A percentile compares a stretch with the other conserved stretches of the same genome.
These are phyloP conservation scores for Tetracentron sinense DNA, from an alignment of 164 flowering plant species.

Conservation along the genomic window DNA sequence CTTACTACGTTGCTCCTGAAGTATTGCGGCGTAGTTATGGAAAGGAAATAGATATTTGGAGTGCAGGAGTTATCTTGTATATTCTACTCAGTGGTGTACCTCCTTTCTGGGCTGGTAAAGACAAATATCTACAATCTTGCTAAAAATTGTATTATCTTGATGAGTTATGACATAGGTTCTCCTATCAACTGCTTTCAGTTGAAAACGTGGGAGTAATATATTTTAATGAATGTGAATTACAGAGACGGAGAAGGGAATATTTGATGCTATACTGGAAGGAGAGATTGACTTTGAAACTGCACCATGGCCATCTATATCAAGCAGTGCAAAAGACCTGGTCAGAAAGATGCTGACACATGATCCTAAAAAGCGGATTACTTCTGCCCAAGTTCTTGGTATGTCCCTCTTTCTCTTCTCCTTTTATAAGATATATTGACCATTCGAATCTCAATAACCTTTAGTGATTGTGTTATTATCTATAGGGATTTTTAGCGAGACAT, in stretches of 20 bases:
- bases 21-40: conserved; percentile 79
- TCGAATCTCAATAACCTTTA: not conserved
- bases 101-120: conserved; percentile 81
- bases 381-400: conserved; percentile 84
- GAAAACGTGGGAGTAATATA: not conserved
- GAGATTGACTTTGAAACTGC: conserved; percentile 60
- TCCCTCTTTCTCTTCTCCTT: not conserved
- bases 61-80: conserved; percentile 88
- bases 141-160: not conserved
- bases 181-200: not conserved
- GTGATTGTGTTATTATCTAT: not conserved
- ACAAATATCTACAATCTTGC: not conserved
- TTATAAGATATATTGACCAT: too few species aligned
- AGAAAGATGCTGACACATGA: conserved; percentile 78
- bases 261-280: conserved; percentile 70
- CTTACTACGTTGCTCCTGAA: conserved; percentile 97
- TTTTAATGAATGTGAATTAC: conserved; percentile 14
- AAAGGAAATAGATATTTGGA: conserved; percentile 91
- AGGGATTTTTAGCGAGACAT: not conserved
- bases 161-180: not conserved
- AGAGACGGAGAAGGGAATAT: conserved; percentile 85
- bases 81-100: conserved; percentile 81
- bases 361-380: conserved; percentile 71
- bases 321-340: conserved; percentile 78
- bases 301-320: conserved; percentile 84